Conservation (phyloP, 1,284 basidiomycete species). For the Phenoliferia sp. region DNA sequence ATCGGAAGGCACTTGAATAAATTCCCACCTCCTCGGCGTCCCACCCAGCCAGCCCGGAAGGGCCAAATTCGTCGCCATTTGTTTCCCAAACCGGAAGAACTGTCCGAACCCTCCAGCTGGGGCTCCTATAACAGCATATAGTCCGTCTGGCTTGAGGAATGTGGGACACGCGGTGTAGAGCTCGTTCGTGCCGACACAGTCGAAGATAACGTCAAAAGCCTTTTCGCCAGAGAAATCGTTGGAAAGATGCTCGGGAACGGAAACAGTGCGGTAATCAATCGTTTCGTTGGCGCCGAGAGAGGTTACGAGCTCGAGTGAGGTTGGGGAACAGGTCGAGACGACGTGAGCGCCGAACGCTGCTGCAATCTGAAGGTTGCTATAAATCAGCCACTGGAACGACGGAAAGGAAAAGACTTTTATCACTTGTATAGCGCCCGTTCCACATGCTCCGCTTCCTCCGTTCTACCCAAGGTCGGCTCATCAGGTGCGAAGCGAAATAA, state of each 20-base stretch:
- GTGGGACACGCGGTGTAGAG: constrained; percentile 31
- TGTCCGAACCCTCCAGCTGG: background rate
- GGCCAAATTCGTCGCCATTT: constrained; percentile 3
- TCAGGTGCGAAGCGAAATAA: too few species aligned
- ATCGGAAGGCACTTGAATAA: background rate
- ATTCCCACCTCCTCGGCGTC: constrained; percentile 32
- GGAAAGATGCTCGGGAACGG: constrained; percentile 49
- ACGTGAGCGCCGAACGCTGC: constrained; percentile 58
- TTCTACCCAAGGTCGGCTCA: constrained; percentile 39
- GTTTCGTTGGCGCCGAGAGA: constrained; percentile 49
- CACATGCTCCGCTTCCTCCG: constrained; percentile 62
- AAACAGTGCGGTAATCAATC: constrained; percentile 55
- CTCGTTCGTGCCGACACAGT: constrained; percentile 29
- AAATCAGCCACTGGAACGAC: background rate
- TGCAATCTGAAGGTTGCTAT: constrained; percentile 50
- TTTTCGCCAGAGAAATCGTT: constrained; percentile 40
- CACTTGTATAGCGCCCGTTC: constrained; percentile 53
- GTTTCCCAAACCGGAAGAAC: background rate
- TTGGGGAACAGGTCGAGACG: constrained; percentile 53
- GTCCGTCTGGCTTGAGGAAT: constrained; percentile 31
- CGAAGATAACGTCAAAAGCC: constrained; percentile 33
- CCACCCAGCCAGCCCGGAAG: constrained; percentile 21
- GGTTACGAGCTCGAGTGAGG: constrained; percentile 50
- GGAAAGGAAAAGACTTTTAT: background rate
- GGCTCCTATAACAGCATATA: constrained; percentile 22